A percentile compares a stretch with the other conserved stretches of the same genome.
phyloP scores from a whole-genome alignment of 2,329 filamentous ascomycete species.

The Pestalotiopsis sp. region DNA sequence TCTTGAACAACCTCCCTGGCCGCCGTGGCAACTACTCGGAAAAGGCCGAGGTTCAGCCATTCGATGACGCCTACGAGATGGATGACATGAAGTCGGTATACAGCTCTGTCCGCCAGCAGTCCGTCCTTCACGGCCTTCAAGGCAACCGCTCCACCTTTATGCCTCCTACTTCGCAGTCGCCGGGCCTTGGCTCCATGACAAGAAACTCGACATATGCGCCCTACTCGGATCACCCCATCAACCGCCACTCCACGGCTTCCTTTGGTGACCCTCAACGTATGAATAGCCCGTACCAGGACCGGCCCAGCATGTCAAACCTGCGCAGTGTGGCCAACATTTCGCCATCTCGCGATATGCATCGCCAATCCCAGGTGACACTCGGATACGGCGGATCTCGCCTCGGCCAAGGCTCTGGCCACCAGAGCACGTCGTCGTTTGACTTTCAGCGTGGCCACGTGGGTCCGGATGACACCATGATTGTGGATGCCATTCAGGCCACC shows the following conservation, averaged over 20 bases:
- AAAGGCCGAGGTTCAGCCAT: conserved; percentile 59
- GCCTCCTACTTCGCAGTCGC: conserved; percentile 71
- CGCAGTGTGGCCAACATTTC: conserved; percentile 52
- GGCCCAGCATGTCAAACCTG: conserved; percentile 65
- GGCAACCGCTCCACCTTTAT: conserved; percentile 70
- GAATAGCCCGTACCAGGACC: conserved; percentile 62
- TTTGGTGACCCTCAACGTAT: conserved; percentile 56
- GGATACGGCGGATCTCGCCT: conserved; percentile 52
- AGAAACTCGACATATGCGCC: conserved; percentile 46
- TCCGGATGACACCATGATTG: conserved; percentile 78
- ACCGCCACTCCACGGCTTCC: conserved; percentile 76
- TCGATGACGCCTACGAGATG: conserved; percentile 87
- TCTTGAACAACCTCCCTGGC: conserved; percentile 84
- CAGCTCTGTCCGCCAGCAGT: conserved; percentile 87
- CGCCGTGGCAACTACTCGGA: conserved; percentile 75
- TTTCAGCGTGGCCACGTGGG: conserved; percentile 63
- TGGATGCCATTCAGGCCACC: conserved; percentile 82
- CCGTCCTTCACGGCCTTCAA: conserved; percentile 83
- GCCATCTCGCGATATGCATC: conserved; percentile 41
- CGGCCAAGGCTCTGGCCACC: conserved; percentile 44
- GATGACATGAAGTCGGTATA: conserved; percentile 98
- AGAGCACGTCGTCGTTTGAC: conserved; percentile 59
- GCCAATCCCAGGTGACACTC: conserved; percentile 48
- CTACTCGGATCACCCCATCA: conserved; percentile 53
- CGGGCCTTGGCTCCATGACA: conserved; percentile 62